Percentiles rank a stretch among this genome's conserved stretches.
phyloP scores from a whole-genome alignment of 1,139 yeast genomes.

The Lodderomyces oxycetoniae region DNA sequence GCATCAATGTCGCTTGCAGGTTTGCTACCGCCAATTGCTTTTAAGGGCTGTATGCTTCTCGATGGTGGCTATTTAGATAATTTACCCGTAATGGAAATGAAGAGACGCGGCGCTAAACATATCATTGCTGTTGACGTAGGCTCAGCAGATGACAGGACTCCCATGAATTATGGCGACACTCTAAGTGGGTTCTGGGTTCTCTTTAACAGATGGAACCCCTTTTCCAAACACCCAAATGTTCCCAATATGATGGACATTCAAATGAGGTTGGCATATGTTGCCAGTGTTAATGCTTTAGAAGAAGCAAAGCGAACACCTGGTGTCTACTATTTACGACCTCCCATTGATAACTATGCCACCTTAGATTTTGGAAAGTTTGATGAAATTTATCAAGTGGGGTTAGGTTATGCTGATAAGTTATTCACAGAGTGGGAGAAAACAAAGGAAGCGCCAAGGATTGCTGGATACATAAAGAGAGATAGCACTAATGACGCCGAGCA shows the following conservation, averaged over 20 bases:
- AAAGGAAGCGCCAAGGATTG: constrained; percentile 57
- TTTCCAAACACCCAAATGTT: constrained; percentile 78
- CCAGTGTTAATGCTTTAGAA: constrained; percentile 90
- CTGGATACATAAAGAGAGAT: constrained; percentile 43
- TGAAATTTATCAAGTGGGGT: constrained; percentile 80
- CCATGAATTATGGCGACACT: constrained; percentile 90
- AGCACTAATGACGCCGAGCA: constrained; percentile 16
- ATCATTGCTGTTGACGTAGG: constrained; percentile 98
- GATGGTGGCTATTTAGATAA: constrained; percentile 98
- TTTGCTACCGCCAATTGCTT: constrained; percentile 80
- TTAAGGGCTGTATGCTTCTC: constrained; percentile 84
- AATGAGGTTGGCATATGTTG: constrained; percentile 87
- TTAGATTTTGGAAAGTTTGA: constrained; percentile 89
- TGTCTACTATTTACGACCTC: constrained; percentile 88
- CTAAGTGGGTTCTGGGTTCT: constrained; percentile 90
- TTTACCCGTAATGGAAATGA: constrained; percentile 89
- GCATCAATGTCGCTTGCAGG: constrained; percentile 98
- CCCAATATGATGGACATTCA: constrained; percentile 96
- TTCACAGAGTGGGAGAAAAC: constrained; percentile 50
- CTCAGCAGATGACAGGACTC: constrained; percentile 85
- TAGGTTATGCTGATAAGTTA: constrained; percentile 61
- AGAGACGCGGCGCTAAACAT: constrained; percentile 76
- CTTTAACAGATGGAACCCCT: constrained; percentile 85
- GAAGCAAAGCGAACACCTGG: constrained; percentile 81
- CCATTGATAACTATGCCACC: constrained; percentile 87